phyloP scores from a whole-genome alignment of 768 basidiomycete genomes.

The Strobilomyces dryophilus region DNA sequence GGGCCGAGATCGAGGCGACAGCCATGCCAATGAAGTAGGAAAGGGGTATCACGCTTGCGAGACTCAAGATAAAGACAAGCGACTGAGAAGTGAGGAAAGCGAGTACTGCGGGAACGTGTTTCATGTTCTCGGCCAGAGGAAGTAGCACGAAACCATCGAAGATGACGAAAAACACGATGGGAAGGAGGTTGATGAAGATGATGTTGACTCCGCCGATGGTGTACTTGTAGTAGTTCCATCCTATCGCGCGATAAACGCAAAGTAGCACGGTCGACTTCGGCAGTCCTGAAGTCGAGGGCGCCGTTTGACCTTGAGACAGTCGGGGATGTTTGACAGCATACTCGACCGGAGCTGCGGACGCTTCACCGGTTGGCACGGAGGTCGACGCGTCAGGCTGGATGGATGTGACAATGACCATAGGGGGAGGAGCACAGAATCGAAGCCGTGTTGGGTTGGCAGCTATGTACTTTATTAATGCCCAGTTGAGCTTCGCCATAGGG shows the following conservation, averaged over 20 bases:
- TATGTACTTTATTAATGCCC: slow-evolving; percentile 87
- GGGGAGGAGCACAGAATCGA: slow-evolving; percentile 89
- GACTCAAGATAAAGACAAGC: slow-evolving; percentile 77
- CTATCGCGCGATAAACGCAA: slow-evolving; percentile 90
- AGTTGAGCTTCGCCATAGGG: slow-evolving; percentile 96
- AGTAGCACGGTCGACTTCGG: slow-evolving; percentile 84
- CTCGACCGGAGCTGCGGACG: slow-evolving; percentile 33
- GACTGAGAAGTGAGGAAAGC: slow-evolving; percentile 65
- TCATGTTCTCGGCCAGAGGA: slow-evolving; percentile 59
- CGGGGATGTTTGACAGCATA: slow-evolving; percentile 70
- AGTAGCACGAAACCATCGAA: slow-evolving; percentile 85
- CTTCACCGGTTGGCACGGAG: slow-evolving; percentile 4
- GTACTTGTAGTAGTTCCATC: slow-evolving; percentile 96
- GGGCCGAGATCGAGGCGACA: slow-evolving; percentile 97
- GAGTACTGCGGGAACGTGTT: slow-evolving; percentile 64
- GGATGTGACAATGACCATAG: slow-evolving; percentile 49
- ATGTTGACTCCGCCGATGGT: slow-evolving; percentile 99
- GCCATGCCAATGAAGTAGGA: slow-evolving; percentile 99
- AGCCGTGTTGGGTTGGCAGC: slow-evolving; percentile 76
- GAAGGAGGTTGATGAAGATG: slow-evolving; percentile 91
- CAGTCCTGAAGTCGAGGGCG: slow-evolving; percentile 68
- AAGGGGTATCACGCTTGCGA: slow-evolving; percentile 91
- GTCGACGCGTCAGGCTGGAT: slow-evolving; percentile 22
- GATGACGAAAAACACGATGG: slow-evolving; percentile 93
- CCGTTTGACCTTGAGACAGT: slow-evolving; percentile 81